Evolutionary conservation across 345 rosid species (phyloP), one percentile per base, ranked within the genome.

Genomic region (Euphorbia pulcherrima): DNA sequence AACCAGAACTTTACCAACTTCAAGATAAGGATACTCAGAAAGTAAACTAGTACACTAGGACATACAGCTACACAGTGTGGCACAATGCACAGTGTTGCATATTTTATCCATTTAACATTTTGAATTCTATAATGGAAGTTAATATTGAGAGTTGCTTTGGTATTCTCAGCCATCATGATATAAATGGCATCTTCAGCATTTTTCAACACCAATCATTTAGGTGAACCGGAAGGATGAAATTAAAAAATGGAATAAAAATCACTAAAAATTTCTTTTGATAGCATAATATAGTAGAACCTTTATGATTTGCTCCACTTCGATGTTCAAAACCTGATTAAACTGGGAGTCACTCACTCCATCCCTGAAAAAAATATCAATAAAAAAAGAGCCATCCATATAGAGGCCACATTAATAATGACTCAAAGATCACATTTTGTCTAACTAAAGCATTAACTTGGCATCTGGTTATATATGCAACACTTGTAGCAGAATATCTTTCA

Each of bases 321-420:
- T 83, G 77, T 87, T 81, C 76, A 89, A 72, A 73, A 93, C 94
- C 74, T 89, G 99, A 71, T 83, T 91, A 74, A 93, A 93, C 39
- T 93, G 99, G 18, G 99, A 87, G 67, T 93, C 95, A 11, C 97
- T 85, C 30, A 93, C 91, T 65, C 97, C 97, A 79, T 93, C 99
- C 87, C 99, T 90, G 74, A 39, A 56, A 37, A 72, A 29, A 40
- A 69, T 52, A 23, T 59, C 24, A 64, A 55, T 17, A 52, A 37
- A 18, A 63, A 47, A 67, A 55, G n/a, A 52, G 44, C 11, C 33
- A 48, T n/a, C 48, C 29, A 26, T 0, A 73, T 51, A 11, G n/a
- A n/a, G n/a, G 54, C 26, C 52, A 41, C 17, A 41, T 60, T 13
- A 50, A 48, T 39, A 60, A 8, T 10, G 11, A 8, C 51, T 14